Conservation (phyloP, 208 protist species). For the Polymyxa betae region DNA sequence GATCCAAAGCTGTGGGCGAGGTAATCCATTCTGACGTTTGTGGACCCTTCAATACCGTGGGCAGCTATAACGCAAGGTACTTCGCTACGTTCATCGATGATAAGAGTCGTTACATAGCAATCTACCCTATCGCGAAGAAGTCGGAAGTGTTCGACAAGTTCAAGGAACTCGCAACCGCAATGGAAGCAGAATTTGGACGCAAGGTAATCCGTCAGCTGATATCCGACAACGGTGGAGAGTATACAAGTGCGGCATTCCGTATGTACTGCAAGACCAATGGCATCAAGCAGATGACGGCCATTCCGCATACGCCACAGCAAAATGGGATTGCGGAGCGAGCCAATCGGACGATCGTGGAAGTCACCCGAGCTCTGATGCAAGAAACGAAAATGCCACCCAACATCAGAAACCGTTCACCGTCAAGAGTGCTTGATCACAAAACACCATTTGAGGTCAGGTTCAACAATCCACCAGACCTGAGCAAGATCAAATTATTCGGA, state of each 20-base stretch:
- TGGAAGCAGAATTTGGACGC: background rate
- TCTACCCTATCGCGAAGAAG: background rate
- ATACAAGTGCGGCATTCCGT: background rate
- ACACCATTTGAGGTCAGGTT: too few species aligned
- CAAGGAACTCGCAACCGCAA: background rate
- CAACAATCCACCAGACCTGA: too few species aligned
- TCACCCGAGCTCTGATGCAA: background rate
- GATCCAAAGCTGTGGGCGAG: background rate
- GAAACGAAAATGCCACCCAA: background rate
- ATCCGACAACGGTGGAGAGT: background rate
- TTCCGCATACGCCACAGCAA: background rate
- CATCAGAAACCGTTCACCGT: too few species aligned
- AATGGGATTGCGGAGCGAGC: background rate
- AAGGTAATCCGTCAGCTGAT: background rate
- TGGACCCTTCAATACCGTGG: background rate
- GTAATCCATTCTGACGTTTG: background rate
- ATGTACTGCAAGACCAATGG: background rate
- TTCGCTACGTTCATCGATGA: background rate
- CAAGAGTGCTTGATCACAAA: too few species aligned
- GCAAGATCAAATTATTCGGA: too few species aligned
- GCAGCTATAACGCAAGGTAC: too few species aligned
- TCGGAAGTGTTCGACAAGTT: background rate
- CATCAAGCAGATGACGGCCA: background rate
- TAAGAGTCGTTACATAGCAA: background rate
- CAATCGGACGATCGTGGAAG: background rate